Evolutionary conservation across 805 yeast genomes (phyloP), one percentile per base, ranked within the genome.

Genomic region (Ogataea parapolymorpha): DNA sequence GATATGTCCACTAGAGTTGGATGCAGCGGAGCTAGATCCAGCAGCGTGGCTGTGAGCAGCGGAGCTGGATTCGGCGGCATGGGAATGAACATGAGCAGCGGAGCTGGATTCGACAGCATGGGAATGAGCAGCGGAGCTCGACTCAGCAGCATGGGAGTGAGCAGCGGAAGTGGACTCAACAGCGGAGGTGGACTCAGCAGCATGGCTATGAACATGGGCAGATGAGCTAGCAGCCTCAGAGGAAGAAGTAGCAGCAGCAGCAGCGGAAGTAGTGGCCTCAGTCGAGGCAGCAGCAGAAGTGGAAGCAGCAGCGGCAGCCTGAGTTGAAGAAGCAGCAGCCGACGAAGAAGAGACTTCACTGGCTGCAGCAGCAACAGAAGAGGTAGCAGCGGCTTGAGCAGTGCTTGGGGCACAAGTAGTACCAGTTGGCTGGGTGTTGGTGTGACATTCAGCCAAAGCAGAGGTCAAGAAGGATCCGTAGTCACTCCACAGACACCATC

Each of bases 401-500:
- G 47, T 25, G 8, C 50, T 22, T 13, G 56, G 28, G 28, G 58
- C 49, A 49, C 60, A 59, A 13, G 36, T 29, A 10, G 68, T 61
- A 50, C 68, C 70, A 26, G 70, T 65, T 55, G 70, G 70, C 41
- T 54, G 59, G n/a, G 68, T 63, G 12, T 55, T 37, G 15, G 55
- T 45, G 26, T 36, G 17, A 52, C 71, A 66, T 13, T 55, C 64
- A n/a, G 50, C 58, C 28, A 66, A 49, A 15, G 69, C 61, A 10
- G 46, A 27, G 17, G 57, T 43, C 38, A 65, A 56, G 50, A 49
- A 65, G 1, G 44, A 36, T 28, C 67, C 63, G 49, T 66, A 66
- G 50, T 65, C 62, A 35, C 43, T 42, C 70, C 70, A 66, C 45
- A 66, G 46, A 39, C 67, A 63, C 67, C 71, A 65, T 32, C 69